A percentile compares a stretch with the other conserved stretches of the same genome.
These are phyloP conservation scores for Dorcoceras hygrometricum DNA, from an alignment of 257 asterid species.

Conservation along the genomic window DNA sequence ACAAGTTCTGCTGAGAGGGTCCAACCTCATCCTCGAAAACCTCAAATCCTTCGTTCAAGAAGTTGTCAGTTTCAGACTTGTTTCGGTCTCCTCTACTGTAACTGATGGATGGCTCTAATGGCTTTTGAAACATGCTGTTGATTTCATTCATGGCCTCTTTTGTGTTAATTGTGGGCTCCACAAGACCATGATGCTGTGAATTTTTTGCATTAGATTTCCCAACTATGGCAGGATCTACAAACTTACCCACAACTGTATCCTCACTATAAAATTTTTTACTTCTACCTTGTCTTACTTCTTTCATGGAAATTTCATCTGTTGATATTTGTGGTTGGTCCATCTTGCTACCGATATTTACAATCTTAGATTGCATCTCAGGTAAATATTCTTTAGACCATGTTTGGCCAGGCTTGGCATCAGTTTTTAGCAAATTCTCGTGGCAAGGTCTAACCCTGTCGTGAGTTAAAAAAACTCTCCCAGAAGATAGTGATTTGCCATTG, in stretches of 20 bases:
- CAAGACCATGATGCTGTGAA: conserved; percentile 86
- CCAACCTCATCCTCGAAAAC: conserved; percentile 42
- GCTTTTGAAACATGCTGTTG: conserved; percentile 78
- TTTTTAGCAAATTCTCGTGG: conserved; percentile 29
- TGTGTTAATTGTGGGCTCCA: conserved; percentile 86
- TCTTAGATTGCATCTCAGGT: conserved; percentile 22
- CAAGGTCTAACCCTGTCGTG: conserved; percentile 25
- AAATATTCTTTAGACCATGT: conserved; percentile 21
- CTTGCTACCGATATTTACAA: conserved; percentile 28
- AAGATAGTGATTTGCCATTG: conserved; percentile 20
- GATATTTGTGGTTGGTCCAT: conserved; percentile 27
- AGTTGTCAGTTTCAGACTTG: conserved; percentile 32
- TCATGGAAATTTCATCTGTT: conserved; percentile 26
- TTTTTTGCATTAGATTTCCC: conserved; percentile 74
- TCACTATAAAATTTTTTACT: conserved; percentile 30
- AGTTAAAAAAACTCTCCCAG: conserved; percentile 22
- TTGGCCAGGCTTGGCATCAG: conserved; percentile 17
- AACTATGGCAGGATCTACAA: conserved; percentile 65
- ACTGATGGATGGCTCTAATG: conserved; percentile 60
- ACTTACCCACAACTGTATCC: conserved; percentile 56
- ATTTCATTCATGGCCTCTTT: conserved; percentile 84
- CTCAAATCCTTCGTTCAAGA: conserved; percentile 36
- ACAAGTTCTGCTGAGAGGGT: conserved; percentile 25
- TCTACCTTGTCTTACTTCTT: conserved; percentile 28
- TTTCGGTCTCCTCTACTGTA: conserved; percentile 36